These are phyloP conservation scores for Hydnomerulius pinastri DNA, from an alignment of 768 basidiomycete genomes.

Conservation along the genomic window DNA sequence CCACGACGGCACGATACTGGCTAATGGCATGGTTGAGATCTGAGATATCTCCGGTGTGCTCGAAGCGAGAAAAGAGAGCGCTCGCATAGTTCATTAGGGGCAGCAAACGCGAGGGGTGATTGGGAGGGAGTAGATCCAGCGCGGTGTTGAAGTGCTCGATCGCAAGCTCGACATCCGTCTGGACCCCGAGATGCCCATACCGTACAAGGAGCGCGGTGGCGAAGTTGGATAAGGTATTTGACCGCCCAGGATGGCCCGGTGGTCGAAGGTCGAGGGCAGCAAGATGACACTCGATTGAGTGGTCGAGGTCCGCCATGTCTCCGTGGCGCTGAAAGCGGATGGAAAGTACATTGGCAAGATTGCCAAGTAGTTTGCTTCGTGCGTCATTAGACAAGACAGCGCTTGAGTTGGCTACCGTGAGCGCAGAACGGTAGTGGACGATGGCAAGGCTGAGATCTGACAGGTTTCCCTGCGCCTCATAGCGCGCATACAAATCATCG, in stretches of 20 bases:
- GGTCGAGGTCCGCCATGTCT: slow-evolving; percentile 26
- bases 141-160: slow-evolving; percentile 25
- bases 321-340: slow-evolving; percentile 29
- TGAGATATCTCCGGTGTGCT: slow-evolving; percentile 15
- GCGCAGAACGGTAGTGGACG: slow-evolving; percentile 27
- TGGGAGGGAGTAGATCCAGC: slow-evolving; percentile 19
- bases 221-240: slow-evolving; percentile 28
- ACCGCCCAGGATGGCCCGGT: slow-evolving; percentile 25
- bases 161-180: slow-evolving; percentile 32
- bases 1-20: slow-evolving; percentile 23
- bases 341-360: slow-evolving; percentile 29
- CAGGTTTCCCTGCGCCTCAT: slow-evolving; percentile 16
- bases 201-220: slow-evolving; percentile 29
- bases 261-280: slow-evolving; percentile 28
- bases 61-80: slow-evolving; percentile 29
- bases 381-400: slow-evolving; percentile 18
- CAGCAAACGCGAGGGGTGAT: slow-evolving; percentile 14
- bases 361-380: slow-evolving; percentile 27
- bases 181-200: slow-evolving; percentile 22
- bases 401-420: slow-evolving; percentile 22
- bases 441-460: slow-evolving; percentile 30
- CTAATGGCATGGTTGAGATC: slow-evolving; percentile 26
- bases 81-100: slow-evolving; percentile 32
- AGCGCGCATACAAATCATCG: slow-evolving; percentile 27
- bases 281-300: slow-evolving; percentile 29